A percentile compares a stretch with the other conserved stretches of the same genome.
Conservation (phyloP, 495 filamentous ascomycete genomes). For the Apiosordaria backusii region DNA sequence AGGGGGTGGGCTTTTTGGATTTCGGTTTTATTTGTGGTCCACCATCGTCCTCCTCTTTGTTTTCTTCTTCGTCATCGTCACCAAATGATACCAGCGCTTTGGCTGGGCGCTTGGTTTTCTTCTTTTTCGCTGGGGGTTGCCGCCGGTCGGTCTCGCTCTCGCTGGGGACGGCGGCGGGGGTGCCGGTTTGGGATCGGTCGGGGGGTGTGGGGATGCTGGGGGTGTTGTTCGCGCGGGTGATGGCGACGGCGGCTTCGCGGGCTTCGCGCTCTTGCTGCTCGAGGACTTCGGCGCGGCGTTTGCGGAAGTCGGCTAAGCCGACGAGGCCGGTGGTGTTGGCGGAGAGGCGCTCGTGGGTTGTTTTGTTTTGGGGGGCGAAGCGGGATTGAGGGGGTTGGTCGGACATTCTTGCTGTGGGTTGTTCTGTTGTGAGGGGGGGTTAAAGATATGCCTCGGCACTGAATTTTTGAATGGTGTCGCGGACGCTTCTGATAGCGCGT, state of each 20-base stretch:
- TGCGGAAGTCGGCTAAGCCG: constrained; percentile 89
- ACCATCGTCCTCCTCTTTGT: constrained; percentile 17
- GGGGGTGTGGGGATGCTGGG: constrained; percentile 26
- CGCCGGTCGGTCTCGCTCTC: constrained; percentile 44
- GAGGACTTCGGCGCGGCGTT: constrained; percentile 88
- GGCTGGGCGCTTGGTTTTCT: constrained; percentile 36
- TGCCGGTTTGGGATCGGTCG: constrained; percentile 39
- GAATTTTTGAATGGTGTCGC: neutral
- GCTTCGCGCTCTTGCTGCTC: constrained; percentile 87
- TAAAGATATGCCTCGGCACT: neutral
- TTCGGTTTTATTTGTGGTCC: constrained; percentile 37
- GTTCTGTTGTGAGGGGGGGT: neutral
- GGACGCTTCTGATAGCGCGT: too few relatives aligned
- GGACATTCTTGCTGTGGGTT: constrained; percentile 29
- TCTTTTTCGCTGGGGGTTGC: constrained; percentile 34
- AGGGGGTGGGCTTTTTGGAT: neutral
- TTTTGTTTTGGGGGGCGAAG: constrained; percentile 76
- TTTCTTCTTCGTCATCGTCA: constrained; percentile 36
- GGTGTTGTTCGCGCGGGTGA: constrained; percentile 17
- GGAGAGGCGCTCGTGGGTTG: constrained; percentile 86
- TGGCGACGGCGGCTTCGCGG: constrained; percentile 57
- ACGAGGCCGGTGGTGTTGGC: constrained; percentile 92
- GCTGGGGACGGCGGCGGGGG: constrained; percentile 37
- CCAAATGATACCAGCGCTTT: constrained; percentile 44
- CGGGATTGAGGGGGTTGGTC: constrained; percentile 42